Base-by-base conservation (phyloP, 805 yeast genomes). In the Barnettozyma vustinii region DNA sequence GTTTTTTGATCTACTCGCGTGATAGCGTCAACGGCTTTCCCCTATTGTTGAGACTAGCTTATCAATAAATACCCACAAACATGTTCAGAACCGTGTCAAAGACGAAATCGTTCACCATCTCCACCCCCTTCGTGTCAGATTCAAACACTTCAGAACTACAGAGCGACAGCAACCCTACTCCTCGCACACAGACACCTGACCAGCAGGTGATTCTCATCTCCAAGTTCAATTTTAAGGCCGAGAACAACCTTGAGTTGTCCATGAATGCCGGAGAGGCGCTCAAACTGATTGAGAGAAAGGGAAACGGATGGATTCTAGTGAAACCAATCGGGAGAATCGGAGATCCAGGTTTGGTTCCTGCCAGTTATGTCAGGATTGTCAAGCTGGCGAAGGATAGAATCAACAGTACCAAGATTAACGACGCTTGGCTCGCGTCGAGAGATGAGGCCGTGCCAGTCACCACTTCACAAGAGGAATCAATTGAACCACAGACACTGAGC, bases 251-350 rank as follows among this genome's bases (percentile, higher is more conserved):
- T 41, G 85, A 80, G 55, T 60, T 80, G 8, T 55, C 73, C 1
- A 67, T 77, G 1, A 60, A 63, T 2, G 72, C 71, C 37, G 83
- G 83, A 12, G 84, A 78, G 51, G 72, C 77, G 16, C 62, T 80
- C 25, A 79, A 76, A 56, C 60, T 80, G 19, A 52, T 79, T 5
- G 74, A 74, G 45, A 62, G 74, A 37, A 70, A 67, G 39, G 74
- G 74, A 1, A 72, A 74, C 55, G 84, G 83, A 1, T 78, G 83
- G 81, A 60, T 79, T 2, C 59, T 77, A 40, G 84, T 77, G 9
- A 78, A 79, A 58, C 74, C 77, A n/a, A 70, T 80, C 32, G 77
- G 76, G 39, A 67, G 72, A 50, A 49, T 76, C 27, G 61, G 67
- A 5, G 61, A 59, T 4, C 73, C 77, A 1, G 84, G 84, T 1